These are phyloP conservation scores for Sextonia rubra DNA, from an alignment of 164 flowering plant species.

Conservation along the genomic window DNA sequence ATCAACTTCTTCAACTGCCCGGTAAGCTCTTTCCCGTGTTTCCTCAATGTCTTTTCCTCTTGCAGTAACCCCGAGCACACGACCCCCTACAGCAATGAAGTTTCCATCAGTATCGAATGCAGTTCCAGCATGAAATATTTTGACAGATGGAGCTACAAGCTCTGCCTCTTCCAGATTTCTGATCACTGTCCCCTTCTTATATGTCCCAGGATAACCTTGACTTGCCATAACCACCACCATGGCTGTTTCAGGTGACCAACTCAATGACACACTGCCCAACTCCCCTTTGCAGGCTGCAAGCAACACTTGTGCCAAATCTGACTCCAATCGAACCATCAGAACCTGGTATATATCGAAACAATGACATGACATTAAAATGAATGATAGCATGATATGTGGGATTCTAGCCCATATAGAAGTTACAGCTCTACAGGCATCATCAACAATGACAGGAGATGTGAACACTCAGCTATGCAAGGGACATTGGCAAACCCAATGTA, in stretches of 20 bases:
- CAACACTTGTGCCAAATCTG: constrained; percentile 81
- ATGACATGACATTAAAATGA: not conserved
- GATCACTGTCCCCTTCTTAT: constrained; percentile 65
- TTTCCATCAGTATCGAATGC: constrained; percentile 55
- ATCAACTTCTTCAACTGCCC: constrained; percentile 59
- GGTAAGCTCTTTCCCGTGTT: constrained; percentile 57
- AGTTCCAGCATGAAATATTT: constrained; percentile 58
- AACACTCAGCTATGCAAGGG: too few species aligned
- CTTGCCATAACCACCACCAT: constrained; percentile 99
- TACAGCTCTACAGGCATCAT: too few species aligned
- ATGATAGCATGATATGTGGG: not conserved
- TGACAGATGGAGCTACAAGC: constrained; percentile 32
- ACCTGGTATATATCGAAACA: constrained; percentile 38
- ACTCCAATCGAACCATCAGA: constrained; percentile 86
- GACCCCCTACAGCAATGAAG: constrained; percentile 72
- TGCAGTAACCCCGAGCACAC: constrained; percentile 65
- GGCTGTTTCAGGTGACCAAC: constrained; percentile 90
- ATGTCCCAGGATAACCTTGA: constrained; percentile 82
- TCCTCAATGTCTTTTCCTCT: constrained; percentile 16
- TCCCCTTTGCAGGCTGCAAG: constrained; percentile 87
- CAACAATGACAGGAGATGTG: too few species aligned
- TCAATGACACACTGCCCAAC: constrained; percentile 47
- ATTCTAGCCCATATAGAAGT: too few species aligned
- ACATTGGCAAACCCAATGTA: too few species aligned
- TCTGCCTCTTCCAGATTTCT: constrained; percentile 41